Evolutionary conservation across 2,329 filamentous ascomycete genomes (phyloP).

Genomic region (Curvularia lunata): DNA sequence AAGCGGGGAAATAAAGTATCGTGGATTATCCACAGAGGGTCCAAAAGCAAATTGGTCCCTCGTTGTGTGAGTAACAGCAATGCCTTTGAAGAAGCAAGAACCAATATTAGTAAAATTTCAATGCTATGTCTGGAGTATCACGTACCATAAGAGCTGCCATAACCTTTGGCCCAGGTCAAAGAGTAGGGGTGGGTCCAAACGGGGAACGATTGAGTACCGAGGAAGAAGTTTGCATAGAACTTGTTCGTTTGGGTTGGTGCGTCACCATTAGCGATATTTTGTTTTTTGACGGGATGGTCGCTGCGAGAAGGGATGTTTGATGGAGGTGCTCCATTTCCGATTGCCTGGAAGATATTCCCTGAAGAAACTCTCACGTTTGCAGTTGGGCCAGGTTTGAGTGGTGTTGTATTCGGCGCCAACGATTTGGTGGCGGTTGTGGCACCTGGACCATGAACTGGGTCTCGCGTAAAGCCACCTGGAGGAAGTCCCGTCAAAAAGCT

Average conservation of each 20-base stretch:
- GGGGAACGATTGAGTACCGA: conserved; percentile 71
- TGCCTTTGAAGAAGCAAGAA: conserved; percentile 27
- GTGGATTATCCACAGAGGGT: conserved; percentile 46
- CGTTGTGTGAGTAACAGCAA: conserved; percentile 79
- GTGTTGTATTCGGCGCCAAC: conserved; percentile 37
- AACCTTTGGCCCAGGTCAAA: conserved; percentile 54
- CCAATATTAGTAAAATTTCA: neutral
- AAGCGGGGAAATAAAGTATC: conserved; percentile 82
- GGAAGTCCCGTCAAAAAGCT: conserved; percentile 43
- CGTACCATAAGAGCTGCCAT: conserved; percentile 72
- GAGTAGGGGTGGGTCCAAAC: conserved; percentile 74
- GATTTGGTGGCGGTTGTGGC: conserved; percentile 28
- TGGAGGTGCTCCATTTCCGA: conserved; percentile 51
- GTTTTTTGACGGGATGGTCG: conserved; percentile 53
- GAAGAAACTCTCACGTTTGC: conserved; percentile 22
- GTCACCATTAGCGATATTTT: conserved; percentile 47
- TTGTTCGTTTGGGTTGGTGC: conserved; percentile 75
- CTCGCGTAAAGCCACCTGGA: conserved; percentile 34
- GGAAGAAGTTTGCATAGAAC: conserved; percentile 74
- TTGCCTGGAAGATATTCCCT: conserved; percentile 50
- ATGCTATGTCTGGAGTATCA: neutral
- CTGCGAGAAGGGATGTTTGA: conserved; percentile 43
- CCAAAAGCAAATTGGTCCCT: conserved; percentile 65
- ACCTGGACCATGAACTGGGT: conserved; percentile 32
- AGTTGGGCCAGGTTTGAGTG: conserved; percentile 39